Evolutionary conservation across 345 rosid species (phyloP), one percentile per base, ranked within the genome.

Genomic region (Syzygium oleosum): DNA sequence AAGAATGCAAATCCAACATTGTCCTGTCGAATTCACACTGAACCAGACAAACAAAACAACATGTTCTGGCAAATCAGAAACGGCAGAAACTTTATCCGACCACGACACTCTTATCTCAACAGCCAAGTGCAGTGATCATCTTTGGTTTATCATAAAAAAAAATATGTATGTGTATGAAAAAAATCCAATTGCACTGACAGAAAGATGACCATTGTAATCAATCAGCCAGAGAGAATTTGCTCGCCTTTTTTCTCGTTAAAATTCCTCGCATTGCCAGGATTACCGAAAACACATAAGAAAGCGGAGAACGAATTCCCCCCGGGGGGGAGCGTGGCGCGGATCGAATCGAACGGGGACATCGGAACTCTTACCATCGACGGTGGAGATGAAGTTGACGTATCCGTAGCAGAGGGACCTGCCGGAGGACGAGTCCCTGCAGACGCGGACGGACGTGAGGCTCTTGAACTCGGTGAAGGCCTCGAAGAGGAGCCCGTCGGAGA

Each of bases 381-480:
- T 90, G 84, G 93, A 90, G 25, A 94, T 52, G 59, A 94, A 96
- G 96, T 96, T 96, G 88, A 93, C 96, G 92, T 95, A 96, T 87
- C 95, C 98, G 88, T 96, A 96, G 85, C 96, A 94, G 90, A 94
- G 94, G 68, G 97, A 96, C 84, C 94, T 90, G 55, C 94, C 95
- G 27, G 95, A 86, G 58, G 93, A 54, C 27, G 90, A 90, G 91
- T 95, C 97, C 84, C 92, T 89, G 88, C 96, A 96, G 52, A 95
- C 91, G 84, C 96, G 96, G 14, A 93, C 96, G 29, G 99, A 95
- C 43, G 93, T n/a, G n/a, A 94, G 90, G 90, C 92, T 92, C 90
- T 94, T 90, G 90, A 91, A 94, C 87, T 94, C 94, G 6, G 92
- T 56, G 91, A 96, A 96, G 17, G 92, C 94, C 8, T 94, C 93